Base-by-base conservation (phyloP, 2,329 filamentous ascomycete genomes). In the Plenodomus biglobosus region DNA sequence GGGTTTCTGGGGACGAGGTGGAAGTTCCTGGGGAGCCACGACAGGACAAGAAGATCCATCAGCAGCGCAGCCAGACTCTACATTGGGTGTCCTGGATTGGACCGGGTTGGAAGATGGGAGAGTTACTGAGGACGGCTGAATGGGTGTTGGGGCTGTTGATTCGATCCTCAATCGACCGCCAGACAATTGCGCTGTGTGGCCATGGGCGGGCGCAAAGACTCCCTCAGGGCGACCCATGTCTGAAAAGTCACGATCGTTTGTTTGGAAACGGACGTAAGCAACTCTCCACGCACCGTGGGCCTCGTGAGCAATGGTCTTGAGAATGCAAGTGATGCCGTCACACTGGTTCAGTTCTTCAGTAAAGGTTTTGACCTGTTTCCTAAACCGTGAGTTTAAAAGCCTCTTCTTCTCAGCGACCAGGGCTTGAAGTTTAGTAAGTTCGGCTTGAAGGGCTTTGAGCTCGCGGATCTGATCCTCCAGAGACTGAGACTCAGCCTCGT, bases 271-370 rank as follows among this genome's bases (percentile, higher is more conserved):
- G 22, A 71, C 44, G 46, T 62, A 68, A 17, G 68, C 52, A 18
- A 69, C 46, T 34, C 52, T 58, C 58, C 65, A 69, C 38, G 65
- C 67, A 40, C 66, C 62, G 47, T 71, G 64, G 17, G 69, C 70
- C 54, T 69, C 69, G 40, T 65, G 48, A n/a, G 61, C 61, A 37
- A 73, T 62, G 17, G 72, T 68, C 48, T 73, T 71, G 40, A 76
- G 52, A 38, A 75, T 65, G 52, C 76, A 78, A 17, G 68, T 58
- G 41, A 78, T 53, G 47, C 69, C 70, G 48, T 76, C 70, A 53
- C 76, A 78, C 39, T 75, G 60, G 46, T 68, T 58, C 11, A 77
- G 54, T 16, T 76, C 69, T 32, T 75, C 64, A 16, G 64, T 65
- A 10, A 77, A 61, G n/a, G 56, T 56, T 13, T 65, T 53, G 10